A percentile compares a stretch with the other conserved stretches of the same genome.
phyloP scores from a whole-genome alignment of 148 eudicot species.

The Arctostaphylos glauca region DNA sequence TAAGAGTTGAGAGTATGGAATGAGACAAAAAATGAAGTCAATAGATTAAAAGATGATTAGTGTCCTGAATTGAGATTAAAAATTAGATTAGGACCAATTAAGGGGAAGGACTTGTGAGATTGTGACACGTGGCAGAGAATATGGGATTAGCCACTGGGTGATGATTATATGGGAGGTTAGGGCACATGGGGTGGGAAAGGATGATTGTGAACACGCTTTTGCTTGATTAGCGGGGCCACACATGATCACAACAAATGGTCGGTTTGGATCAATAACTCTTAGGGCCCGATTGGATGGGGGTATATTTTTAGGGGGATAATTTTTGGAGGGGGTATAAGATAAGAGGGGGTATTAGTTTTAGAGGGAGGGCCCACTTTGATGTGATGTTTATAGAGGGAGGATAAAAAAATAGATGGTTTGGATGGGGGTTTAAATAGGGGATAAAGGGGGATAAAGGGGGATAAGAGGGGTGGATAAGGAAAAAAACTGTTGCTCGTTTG shows the following conservation, averaged over 20 bases:
- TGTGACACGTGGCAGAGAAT: slow-evolving; percentile 17
- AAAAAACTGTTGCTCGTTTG: too few species aligned
- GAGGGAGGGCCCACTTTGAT: too few species aligned
- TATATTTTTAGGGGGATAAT: too few species aligned
- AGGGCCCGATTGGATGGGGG: too few species aligned
- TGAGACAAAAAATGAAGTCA: slow-evolving; percentile 17
- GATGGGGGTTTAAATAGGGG: too few species aligned
- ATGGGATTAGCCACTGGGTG: slow-evolving; percentile 10
- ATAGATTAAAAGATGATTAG: not conserved
- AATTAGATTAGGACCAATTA: not conserved
- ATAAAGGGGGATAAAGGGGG: too few species aligned
- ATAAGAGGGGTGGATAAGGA: too few species aligned
- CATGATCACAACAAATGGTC: not conserved
- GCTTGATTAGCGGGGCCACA: slow-evolving; percentile 31
- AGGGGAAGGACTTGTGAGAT: slow-evolving; percentile 5
- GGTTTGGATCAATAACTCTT: too few species aligned
- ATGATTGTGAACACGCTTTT: slow-evolving; percentile 15
- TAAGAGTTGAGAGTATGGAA: not conserved
- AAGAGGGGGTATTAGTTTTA: too few species aligned
- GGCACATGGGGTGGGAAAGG: slow-evolving; percentile 32
- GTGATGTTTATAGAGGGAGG: too few species aligned
- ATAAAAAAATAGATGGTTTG: too few species aligned
- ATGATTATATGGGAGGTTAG: slow-evolving; percentile 21
- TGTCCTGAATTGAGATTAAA: not conserved
- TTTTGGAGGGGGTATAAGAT: too few species aligned